Conservation (phyloP, 2,329 filamentous ascomycete species). For the Aspergillus sp. region DNA sequence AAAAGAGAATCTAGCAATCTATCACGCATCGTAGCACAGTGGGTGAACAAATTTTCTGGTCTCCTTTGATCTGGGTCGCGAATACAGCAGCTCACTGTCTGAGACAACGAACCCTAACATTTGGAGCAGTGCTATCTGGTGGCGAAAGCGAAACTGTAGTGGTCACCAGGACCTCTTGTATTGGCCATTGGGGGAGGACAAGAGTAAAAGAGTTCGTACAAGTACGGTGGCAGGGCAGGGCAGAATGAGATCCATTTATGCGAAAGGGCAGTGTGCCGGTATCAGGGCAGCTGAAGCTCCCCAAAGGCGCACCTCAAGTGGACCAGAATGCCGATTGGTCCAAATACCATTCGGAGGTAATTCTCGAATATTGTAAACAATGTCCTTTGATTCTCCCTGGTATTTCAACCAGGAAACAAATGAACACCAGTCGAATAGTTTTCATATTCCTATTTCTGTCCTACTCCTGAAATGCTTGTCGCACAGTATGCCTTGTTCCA, state of each 20-base stretch:
- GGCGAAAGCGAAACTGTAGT: neutral
- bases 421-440: neutral
- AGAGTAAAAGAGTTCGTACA: neutral
- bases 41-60: neutral
- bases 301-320: neutral
- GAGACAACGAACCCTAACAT: too few species aligned
- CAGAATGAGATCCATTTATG: neutral
- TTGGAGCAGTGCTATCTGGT: too few species aligned
- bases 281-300: neutral
- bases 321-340: too few species aligned
- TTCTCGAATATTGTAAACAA: neutral
- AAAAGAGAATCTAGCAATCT: neutral
- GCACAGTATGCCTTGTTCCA: neutral
- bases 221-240: neutral
- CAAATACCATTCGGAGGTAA: neutral
- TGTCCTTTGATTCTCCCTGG: neutral
- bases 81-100: too few species aligned
- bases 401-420: neutral
- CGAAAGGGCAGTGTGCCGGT: too few species aligned
- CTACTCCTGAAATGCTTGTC: neutral
- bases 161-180: neutral
- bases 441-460: neutral
- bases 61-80: too few species aligned
- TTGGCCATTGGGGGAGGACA: neutral
- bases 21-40: neutral